These are phyloP conservation scores for Sporodiniella umbellata DNA, from an alignment of 371 early-diverging fungal species.

Conservation along the genomic window DNA sequence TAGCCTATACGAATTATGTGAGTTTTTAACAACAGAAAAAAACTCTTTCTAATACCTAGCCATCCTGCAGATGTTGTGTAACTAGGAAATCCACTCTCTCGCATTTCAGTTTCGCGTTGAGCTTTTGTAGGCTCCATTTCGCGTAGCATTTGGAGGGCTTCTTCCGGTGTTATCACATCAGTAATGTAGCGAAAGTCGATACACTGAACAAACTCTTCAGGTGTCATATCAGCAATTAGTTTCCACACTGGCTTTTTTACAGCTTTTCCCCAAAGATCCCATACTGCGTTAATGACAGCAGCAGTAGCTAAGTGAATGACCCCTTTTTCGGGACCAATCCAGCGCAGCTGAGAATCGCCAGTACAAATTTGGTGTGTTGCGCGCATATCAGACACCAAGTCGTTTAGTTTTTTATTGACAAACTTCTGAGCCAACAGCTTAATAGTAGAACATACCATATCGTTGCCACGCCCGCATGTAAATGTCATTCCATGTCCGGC, in stretches of 20 bases:
- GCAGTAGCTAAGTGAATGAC: constrained; percentile 50
- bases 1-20: constrained; percentile 28
- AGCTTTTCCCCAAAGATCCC: constrained; percentile 57
- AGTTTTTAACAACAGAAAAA: not conserved
- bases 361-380: constrained; percentile 47
- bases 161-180: constrained; percentile 51
- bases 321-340: constrained; percentile 57
- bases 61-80: constrained; percentile 53
- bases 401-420: constrained; percentile 29
- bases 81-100: constrained; percentile 41
- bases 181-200: constrained; percentile 56
- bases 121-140: constrained; percentile 32
- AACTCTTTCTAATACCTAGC: constrained; percentile 35
- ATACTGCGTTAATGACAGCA: constrained; percentile 54
- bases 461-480: constrained; percentile 49
- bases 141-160: constrained; percentile 43
- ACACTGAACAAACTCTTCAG: constrained; percentile 48
- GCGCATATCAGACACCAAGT: constrained; percentile 38
- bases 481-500: constrained; percentile 53
- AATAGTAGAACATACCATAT: constrained; percentile 41
- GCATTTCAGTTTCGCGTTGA: constrained; percentile 35
- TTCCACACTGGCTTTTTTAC: constrained; percentile 55
- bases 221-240: constrained; percentile 47
- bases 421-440: constrained; percentile 44
- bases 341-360: constrained; percentile 48